Evolutionary conservation across 306 rosid species (phyloP).

Genomic region (Ormosia emarginata): DNA sequence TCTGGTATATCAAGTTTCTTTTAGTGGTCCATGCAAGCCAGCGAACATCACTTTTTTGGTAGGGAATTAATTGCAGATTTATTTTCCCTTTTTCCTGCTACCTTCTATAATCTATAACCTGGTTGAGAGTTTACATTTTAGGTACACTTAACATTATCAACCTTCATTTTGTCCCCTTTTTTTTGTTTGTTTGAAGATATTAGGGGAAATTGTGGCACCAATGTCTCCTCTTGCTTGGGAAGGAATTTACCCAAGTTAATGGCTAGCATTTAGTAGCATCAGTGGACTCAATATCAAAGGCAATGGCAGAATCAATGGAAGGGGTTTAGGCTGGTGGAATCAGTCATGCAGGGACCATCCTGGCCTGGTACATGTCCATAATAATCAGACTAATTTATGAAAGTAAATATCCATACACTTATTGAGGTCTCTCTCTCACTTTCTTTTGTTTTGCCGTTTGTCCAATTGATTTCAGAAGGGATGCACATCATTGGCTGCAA

Average conservation of each 20-base stretch:
- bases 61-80: not conserved
- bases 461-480: constrained; percentile 19
- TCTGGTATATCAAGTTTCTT: constrained; percentile 26
- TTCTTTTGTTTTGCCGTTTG: too few species aligned
- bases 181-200: not conserved
- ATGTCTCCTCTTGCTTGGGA: constrained; percentile 34
- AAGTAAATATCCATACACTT: not conserved
- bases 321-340: constrained; percentile 37
- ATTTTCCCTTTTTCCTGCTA: too few species aligned
- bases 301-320: constrained; percentile 32
- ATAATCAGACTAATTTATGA: not conserved
- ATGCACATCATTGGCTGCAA: constrained; percentile 43
- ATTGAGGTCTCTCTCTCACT: not conserved
- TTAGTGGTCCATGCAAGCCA: constrained; percentile 40
- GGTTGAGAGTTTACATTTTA: not conserved
- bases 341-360: constrained; percentile 44
- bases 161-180: too few species aligned
- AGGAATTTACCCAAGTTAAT: constrained; percentile 16
- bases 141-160: not conserved
- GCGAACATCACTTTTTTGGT: constrained; percentile 33
- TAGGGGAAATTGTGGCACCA: constrained; percentile 37
- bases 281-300: constrained; percentile 29
- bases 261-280: constrained; percentile 35
- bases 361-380: constrained; percentile 10
- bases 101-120: not conserved